Evolutionary conservation across 2,329 filamentous ascomycete genomes (phyloP), one percentile per base, ranked within the genome.

Genomic region (Aspergillus quadrilineatus): DNA sequence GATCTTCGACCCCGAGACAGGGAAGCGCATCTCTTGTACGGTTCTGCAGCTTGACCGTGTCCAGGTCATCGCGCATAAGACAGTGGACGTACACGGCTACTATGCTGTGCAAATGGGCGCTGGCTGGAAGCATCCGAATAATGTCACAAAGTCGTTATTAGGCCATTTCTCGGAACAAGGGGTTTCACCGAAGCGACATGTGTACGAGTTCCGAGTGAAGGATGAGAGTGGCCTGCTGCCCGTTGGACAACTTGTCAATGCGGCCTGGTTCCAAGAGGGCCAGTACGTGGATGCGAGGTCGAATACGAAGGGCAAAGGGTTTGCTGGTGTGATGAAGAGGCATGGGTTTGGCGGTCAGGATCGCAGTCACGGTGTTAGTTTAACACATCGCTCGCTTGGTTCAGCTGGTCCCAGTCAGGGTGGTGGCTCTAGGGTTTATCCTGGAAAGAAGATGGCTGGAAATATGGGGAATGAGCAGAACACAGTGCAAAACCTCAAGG

Each of bases 371-470:
- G 94, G 94, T 83, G 93, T 95, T 78, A 97, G 92, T 70, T 86
- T 92, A 78, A 92, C 90, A 69, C 94, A 99, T 82, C 85, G 94
- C 69, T 89, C 89, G 29, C 90, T 97, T 78, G 94, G 94, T 81
- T 93, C 91, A 34, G 83, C 88, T 6, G 94, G 94, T 73, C 90
- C 89, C 58, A 89, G 89, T 65, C 94, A 99, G 77, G 94, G 94
- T 63, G 87, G 89, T 71, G 94, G 94, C 77, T 95, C 90, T 61
- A 86, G 94, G 76, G 93, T 99, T 26, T 80, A 92, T 70, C 94
- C 94, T 0, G 94, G 94, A 59, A 99, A 99, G 85, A 94, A 92
- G 79, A 99, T 99, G 94, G 86, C 94, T 3, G 94, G 94, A 54
- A 86, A 90, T 58, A 97, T 99, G 94, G 94, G 94, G 62, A 89